A percentile compares a stretch with the other conserved stretches of the same genome.
Conservation (phyloP, 495 filamentous ascomycete genomes). For the Lentithecium fluviatile region DNA sequence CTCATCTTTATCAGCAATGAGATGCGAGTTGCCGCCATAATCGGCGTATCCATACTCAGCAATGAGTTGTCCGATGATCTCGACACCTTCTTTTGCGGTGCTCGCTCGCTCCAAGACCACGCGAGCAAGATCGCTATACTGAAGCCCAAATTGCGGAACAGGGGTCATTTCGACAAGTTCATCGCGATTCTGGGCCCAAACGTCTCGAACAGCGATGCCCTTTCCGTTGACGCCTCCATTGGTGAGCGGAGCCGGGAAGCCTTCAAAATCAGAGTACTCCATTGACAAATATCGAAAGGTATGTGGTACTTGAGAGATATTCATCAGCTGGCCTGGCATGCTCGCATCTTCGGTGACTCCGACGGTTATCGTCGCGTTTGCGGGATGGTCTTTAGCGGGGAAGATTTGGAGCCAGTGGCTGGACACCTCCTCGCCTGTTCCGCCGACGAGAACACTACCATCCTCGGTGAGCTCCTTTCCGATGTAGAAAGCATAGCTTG, state of each 20-base stretch:
- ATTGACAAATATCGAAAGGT: conserved; percentile 1
- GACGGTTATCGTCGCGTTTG: background rate
- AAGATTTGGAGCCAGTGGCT: conserved; percentile 4
- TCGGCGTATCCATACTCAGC: conserved; percentile 1
- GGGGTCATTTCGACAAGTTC: background rate
- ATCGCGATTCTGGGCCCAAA: background rate
- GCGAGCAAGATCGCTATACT: background rate
- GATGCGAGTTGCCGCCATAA: conserved; percentile 3
- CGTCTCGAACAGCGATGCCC: background rate
- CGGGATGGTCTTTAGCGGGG: background rate
- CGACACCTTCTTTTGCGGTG: background rate
- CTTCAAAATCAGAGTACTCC: conserved; percentile 5
- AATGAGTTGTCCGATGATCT: background rate
- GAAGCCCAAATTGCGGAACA: background rate
- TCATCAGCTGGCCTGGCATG: background rate
- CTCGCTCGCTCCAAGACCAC: background rate
- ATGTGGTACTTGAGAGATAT: background rate
- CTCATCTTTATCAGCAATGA: conserved; percentile 2
- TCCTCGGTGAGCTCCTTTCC: background rate
- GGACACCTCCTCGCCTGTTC: background rate
- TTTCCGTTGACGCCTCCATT: background rate
- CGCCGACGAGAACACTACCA: conserved; percentile 1
- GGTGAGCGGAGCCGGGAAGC: conserved; percentile 1
- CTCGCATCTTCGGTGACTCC: background rate
- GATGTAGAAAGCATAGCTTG: conserved; percentile 4